Evolutionary conservation across 495 filamentous ascomycete species (phyloP), one percentile per base, ranked within the genome.

Genomic region (Aspergillus panamensis): DNA sequence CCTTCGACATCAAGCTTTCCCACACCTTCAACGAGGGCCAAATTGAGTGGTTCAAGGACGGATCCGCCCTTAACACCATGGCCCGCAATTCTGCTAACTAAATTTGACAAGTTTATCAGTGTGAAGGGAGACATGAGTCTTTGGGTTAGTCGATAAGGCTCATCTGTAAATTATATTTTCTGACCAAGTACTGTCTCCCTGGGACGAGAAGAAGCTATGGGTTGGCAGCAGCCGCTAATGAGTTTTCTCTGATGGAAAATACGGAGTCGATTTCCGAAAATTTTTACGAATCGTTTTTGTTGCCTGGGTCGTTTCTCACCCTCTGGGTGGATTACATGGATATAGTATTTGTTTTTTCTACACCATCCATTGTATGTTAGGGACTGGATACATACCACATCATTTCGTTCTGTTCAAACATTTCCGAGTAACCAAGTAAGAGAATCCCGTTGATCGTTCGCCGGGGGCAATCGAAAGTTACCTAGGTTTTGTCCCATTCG

Each of bases 21-120:
- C 94, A 98, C 77, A 97, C 95, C 63, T 98, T 96, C 87, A 98
- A 98, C 80, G 90, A 89, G 72, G 82, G 85, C 57, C 94, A 98
- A 81, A 90, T 97, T 55, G 84, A 95, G 80, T 98, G 94, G 94
- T 98, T 98, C 85, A 89, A 89, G 78, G 90, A 97, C 69, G 94
- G 94, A 58, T 92, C 87, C 67, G 94, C 94, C 50, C 80, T 98
- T 66, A 98, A 98, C 83, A 95, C 92, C 66, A 98, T 98, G 94
- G 90, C 94, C 59, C 73, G 73, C 66, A 93, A 95, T 84, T 57
- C 74, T 59, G 68, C 21, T 47, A 69, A 68, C 55, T 77, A 78
- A 74, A 70, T 68, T 57, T 37, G 33, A 13, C 20, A 37, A 40
- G 51, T 58, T 45, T 4, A 12, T 29, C 40, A 45, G 49, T 48